These are phyloP conservation scores for Prunus padus DNA, from an alignment of 306 rosid genomes.

Conservation along the genomic window DNA sequence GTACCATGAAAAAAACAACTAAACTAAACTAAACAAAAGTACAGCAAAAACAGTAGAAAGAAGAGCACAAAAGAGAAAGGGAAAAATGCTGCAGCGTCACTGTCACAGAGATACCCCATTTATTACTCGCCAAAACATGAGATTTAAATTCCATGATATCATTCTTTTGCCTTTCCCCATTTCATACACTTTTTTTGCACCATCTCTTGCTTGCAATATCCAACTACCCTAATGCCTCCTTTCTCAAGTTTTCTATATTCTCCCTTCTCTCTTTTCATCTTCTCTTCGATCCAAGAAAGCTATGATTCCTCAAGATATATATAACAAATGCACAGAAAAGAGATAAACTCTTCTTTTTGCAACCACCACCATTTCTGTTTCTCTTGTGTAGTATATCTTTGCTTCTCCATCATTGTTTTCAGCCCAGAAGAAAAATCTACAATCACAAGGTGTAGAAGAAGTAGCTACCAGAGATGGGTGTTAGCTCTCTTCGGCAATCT, in stretches of 20 bases:
- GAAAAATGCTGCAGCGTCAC: constrained; percentile 15
- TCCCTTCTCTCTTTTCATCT: constrained; percentile 51
- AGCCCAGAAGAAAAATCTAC: constrained; percentile 27
- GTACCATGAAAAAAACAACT: constrained; percentile 42
- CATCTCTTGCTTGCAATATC: constrained; percentile 80
- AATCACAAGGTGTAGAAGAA: constrained; percentile 26
- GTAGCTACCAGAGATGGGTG: constrained; percentile 49
- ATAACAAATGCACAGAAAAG: constrained; percentile 38
- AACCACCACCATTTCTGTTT: constrained; percentile 36
- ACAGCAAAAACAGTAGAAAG: constrained; percentile 50
- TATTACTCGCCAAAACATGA: constrained; percentile 22
- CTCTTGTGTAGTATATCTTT: constrained; percentile 54
- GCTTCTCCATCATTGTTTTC: constrained; percentile 42
- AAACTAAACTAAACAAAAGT: neutral
- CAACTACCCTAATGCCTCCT: constrained; percentile 74
- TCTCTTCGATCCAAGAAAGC: constrained; percentile 74
- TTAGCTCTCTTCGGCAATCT: constrained; percentile 34
- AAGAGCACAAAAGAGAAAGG: constrained; percentile 34
- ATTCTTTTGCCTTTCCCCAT: constrained; percentile 52
- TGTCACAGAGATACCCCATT: neutral
- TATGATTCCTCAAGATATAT: constrained; percentile 63
- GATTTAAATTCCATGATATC: constrained; percentile 47
- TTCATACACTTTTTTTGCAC: constrained; percentile 43
- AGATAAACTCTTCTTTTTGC: constrained; percentile 38
- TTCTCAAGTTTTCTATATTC: constrained; percentile 98